phyloP scores from a whole-genome alignment of 148 eudicot species.

The Arctostaphylos glauca region DNA sequence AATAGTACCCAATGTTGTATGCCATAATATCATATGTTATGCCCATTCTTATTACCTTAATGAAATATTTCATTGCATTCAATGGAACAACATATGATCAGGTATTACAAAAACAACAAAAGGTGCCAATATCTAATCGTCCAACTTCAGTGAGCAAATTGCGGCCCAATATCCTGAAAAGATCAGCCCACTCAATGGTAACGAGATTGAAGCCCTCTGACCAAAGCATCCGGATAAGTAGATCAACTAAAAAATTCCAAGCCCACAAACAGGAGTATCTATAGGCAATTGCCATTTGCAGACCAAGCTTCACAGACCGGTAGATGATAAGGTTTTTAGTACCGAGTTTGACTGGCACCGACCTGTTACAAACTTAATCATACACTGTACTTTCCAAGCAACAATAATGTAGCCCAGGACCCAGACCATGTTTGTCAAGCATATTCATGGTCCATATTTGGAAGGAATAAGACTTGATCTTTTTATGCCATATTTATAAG shows the following conservation, averaged over 20 bases:
- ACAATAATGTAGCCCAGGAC: neutral
- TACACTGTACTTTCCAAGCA: neutral
- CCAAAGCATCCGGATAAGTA: neutral
- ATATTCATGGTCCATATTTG: no score
- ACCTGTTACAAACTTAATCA: neutral
- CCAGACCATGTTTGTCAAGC: neutral
- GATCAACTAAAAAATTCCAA: neutral
- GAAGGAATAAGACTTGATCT: no score
- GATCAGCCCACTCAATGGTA: neutral
- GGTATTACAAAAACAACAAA: neutral
- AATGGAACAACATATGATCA: neutral
- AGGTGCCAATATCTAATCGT: neutral
- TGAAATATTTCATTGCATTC: neutral
- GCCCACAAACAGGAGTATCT: neutral
- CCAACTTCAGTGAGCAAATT: neutral
- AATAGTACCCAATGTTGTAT: neutral
- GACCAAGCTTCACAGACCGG: neutral
- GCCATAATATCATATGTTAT: neutral
- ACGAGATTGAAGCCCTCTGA: constrained; percentile 2
- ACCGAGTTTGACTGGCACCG: neutral
- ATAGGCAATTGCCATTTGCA: neutral
- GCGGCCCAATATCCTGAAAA: neutral
- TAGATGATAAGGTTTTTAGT: neutral
- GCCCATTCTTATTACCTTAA: neutral
- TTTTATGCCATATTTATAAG: no score